These are phyloP conservation scores for Plasmodium knowlesi DNA, from an alignment of 169 alveolate genomes.

Conservation along the genomic window DNA sequence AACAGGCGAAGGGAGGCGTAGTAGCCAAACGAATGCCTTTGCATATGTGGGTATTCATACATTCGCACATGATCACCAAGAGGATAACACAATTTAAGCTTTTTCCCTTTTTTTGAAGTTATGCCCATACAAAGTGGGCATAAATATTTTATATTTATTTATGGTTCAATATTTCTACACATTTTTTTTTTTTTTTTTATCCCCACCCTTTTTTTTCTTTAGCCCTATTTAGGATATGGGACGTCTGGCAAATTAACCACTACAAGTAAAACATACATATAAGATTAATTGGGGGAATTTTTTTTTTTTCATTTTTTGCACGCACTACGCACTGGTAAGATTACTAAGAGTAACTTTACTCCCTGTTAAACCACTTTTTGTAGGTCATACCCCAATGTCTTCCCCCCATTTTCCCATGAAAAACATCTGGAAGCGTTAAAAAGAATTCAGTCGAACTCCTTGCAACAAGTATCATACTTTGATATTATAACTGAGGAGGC, in stretches of 20 bases:
- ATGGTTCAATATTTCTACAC: background rate
- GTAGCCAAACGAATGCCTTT: background rate
- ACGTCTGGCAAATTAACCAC: constrained; percentile 69
- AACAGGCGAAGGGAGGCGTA: background rate
- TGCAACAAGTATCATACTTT: constrained; percentile 58
- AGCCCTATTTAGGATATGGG: constrained; percentile 75
- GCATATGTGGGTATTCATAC: constrained; percentile 18
- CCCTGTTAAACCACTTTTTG: background rate
- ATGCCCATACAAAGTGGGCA: background rate
- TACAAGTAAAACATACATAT: constrained; percentile 33
- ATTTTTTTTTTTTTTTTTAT: background rate
- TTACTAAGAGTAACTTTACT: background rate
- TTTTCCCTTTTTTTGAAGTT: background rate
- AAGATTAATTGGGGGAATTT: background rate
- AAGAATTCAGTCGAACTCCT: constrained; percentile 61
- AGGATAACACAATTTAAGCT: background rate
- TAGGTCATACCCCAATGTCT: constrained; percentile 50
- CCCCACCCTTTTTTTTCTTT: background rate
- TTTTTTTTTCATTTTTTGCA: background rate
- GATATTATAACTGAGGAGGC: constrained; percentile 67
- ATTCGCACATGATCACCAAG: background rate
- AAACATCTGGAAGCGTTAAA: constrained; percentile 70
- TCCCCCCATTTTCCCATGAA: constrained; percentile 59
- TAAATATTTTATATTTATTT: background rate
- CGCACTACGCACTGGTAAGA: background rate